Conservation (phyloP, 2,329 filamentous ascomycete genomes). For the Thelonectria rubi region DNA sequence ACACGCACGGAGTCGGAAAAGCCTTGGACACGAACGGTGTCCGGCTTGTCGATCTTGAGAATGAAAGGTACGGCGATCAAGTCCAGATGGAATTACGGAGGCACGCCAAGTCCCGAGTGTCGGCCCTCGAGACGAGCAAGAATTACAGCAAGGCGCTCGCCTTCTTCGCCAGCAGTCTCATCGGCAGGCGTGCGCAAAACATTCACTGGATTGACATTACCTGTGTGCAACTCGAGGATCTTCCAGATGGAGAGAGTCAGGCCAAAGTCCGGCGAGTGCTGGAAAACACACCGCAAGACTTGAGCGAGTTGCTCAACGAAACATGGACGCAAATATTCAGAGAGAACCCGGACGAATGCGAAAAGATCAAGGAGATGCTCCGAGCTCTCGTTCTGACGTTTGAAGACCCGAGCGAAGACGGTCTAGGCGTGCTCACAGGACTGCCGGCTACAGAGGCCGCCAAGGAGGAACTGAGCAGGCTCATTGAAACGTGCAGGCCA, state of each 20-base stretch:
- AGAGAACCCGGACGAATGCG: conserved; percentile 43
- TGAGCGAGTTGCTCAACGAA: conserved; percentile 48
- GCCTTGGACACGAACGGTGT: conserved; percentile 17
- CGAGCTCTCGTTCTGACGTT: conserved; percentile 53
- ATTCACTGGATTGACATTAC: conserved; percentile 57
- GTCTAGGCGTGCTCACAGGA: conserved; percentile 51
- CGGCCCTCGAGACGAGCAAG: conserved; percentile 46
- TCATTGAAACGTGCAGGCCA: conserved; percentile 52
- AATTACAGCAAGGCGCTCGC: conserved; percentile 53
- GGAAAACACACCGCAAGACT: conserved; percentile 52
- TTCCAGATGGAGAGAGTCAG: conserved; percentile 50
- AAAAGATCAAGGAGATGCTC: conserved; percentile 54
- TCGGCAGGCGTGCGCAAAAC: conserved; percentile 53
- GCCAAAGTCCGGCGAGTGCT: conserved; percentile 50
- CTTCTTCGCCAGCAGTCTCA: conserved; percentile 54
- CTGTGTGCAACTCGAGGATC: conserved; percentile 51
- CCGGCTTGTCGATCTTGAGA: conserved; percentile 30
- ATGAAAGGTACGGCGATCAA: conserved; percentile 32
- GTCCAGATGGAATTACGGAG: conserved; percentile 32
- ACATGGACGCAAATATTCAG: conserved; percentile 51
- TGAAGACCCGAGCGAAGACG: conserved; percentile 51
- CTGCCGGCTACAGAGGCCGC: conserved; percentile 45
- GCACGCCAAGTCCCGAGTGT: conserved; percentile 49
- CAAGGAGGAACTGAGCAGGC: conserved; percentile 45
- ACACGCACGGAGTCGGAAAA: conserved; percentile 22